Evolutionary conservation across 1,284 basidiomycete genomes (phyloP), one percentile per base, ranked within the genome.

Genomic region (Leccinum variabile): DNA sequence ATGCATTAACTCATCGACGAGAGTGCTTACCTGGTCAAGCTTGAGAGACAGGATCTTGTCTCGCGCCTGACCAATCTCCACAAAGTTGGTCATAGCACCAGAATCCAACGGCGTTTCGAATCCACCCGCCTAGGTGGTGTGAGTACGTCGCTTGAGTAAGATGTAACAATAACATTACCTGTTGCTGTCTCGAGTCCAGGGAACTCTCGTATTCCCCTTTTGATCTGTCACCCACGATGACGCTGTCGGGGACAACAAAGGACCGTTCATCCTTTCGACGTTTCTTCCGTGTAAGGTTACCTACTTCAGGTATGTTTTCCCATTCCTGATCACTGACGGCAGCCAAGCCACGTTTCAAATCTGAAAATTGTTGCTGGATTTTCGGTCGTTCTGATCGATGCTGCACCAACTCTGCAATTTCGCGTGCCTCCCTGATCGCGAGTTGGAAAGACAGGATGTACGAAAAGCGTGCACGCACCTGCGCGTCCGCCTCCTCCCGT

Each of bases 11-110:
- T 39, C 2, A 46, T 7, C 33, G 14, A 28, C 13, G 41, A 60
- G 9, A 53, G 13, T 2, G 71, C 80, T 33, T 59, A 91, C 91
- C 78, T 96, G 93, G 74, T 98, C 97, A 11, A 98, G 86, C 72
- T 96, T 95, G 66, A 98, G 83, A 0, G 92, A 94, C 8, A 99
- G 81, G 53, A 98, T 94, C 77, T 94, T 96, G 76, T 98, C 96
- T 72, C 96, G 85, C 50, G 97, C 97, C 77, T 97, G 93, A 62
- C 97, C 97, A 73, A 99, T 98, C 76, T 97, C 96, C n/a, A 97
- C 90, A 64, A 99, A 92, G 75, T 98, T 95, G 9, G 95, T 97
- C 69, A 96, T 82, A 0, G 89, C 84, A 3, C 93, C 94, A 10
- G 82, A 83, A 16, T 90, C 88, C 0, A 90, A 89, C 2, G 92